A percentile compares a stretch with the other conserved stretches of the same genome.
Evolutionary conservation across 257 asterid genomes (phyloP).

Genomic region (Hygrophila difformis): DNA sequence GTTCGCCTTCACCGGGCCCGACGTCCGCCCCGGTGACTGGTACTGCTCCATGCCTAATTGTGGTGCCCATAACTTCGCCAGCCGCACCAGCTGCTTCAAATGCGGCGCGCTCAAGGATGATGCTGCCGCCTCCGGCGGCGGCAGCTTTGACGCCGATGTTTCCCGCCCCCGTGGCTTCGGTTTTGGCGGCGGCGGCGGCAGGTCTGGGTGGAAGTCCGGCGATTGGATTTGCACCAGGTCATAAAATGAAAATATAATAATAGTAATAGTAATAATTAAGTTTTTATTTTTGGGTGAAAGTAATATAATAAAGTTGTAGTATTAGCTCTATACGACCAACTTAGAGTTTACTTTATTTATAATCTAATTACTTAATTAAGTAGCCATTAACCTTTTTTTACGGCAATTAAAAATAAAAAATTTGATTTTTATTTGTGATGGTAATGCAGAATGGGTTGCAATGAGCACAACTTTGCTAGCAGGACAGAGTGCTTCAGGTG

Average conservation of each 20-base stretch:
- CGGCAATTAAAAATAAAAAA: too few species aligned
- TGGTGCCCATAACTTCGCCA: conserved; percentile 96
- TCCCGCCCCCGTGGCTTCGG: conserved; percentile 36
- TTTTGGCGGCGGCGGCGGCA: conserved; percentile 38
- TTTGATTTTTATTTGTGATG: background rate
- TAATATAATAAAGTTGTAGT: too few species aligned
- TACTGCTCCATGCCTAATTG: conserved; percentile 73
- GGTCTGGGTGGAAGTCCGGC: conserved; percentile 93
- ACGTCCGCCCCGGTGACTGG: conserved; percentile 98
- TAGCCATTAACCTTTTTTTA: too few species aligned
- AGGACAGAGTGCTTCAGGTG: conserved; percentile 94
- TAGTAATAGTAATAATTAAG: too few species aligned
- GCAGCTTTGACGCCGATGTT: conserved; percentile 36
- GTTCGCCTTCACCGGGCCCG: conserved; percentile 64
- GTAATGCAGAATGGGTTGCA: conserved; percentile 65
- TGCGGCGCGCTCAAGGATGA: conserved; percentile 88
- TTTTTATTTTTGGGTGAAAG: too few species aligned
- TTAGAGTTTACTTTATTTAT: too few species aligned
- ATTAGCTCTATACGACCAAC: too few species aligned
- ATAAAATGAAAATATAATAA: background rate
- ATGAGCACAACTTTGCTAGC: conserved; percentile 90
- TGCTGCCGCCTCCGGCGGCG: conserved; percentile 17
- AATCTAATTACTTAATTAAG: too few species aligned
- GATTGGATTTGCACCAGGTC: conserved; percentile 96
- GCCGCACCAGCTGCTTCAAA: conserved; percentile 95